Conservation (phyloP, 2,329 filamentous ascomycete genomes). For the Cercospora zeae-maydis region DNA sequence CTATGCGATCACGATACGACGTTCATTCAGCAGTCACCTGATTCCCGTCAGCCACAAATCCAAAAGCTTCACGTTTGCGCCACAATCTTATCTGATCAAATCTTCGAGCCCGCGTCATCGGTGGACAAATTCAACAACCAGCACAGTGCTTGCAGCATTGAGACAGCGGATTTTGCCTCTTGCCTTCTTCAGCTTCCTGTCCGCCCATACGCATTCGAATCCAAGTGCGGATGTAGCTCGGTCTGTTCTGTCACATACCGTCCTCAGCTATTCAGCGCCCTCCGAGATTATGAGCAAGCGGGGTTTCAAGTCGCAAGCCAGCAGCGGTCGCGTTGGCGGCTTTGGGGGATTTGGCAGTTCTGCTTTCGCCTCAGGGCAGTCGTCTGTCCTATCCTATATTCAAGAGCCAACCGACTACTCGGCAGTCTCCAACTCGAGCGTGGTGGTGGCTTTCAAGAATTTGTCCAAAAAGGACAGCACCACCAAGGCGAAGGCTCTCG, state of each 20-base stretch:
- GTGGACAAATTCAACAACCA: background rate
- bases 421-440: slow-evolving; percentile 70
- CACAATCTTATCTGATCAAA: background rate
- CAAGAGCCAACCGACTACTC: slow-evolving; percentile 79
- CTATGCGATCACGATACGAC: too few relatives aligned
- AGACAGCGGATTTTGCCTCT: background rate
- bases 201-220: background rate
- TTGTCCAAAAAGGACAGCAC: slow-evolving; percentile 87
- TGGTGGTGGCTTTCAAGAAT: slow-evolving; percentile 89
- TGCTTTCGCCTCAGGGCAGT: slow-evolving; percentile 47
- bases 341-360: slow-evolving; percentile 39
- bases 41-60: background rate
- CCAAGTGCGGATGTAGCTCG: background rate
- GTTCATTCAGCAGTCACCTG: background rate
- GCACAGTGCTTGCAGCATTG: background rate
- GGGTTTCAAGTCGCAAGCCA: slow-evolving; percentile 62
- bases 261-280: background rate
- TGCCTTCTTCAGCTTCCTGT: background rate
- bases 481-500: slow-evolving; percentile 85
- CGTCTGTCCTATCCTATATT: slow-evolving; percentile 77
- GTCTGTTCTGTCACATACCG: too few relatives aligned
- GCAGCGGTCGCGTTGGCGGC: slow-evolving; percentile 55
- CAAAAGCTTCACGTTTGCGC: background rate
- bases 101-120: background rate
- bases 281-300: slow-evolving; percentile 44